These are phyloP conservation scores for Sporothrix pallida DNA, from an alignment of 2,329 filamentous ascomycete genomes.

Conservation along the genomic window DNA sequence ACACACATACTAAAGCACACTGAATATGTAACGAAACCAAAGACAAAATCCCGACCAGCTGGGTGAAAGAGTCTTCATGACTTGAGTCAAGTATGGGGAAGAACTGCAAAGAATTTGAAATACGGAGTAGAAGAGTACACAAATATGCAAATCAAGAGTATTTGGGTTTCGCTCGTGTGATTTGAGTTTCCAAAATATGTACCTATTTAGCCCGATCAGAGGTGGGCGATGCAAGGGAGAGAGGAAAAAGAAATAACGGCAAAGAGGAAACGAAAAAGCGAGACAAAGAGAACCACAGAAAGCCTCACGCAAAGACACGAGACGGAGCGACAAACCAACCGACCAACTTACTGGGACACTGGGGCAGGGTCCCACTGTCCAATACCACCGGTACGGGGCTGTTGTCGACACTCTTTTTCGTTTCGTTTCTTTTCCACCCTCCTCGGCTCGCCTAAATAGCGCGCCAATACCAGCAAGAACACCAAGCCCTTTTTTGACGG, in stretches of 20 bases:
- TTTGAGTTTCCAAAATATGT: background rate
- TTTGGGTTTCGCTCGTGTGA: background rate
- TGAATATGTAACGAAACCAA: background rate
- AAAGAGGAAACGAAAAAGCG: background rate
- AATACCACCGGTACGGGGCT: too few relatives aligned
- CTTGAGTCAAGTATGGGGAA: background rate
- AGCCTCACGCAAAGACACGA: background rate
- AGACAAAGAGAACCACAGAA: background rate
- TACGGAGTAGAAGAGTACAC: background rate
- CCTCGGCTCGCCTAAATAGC: constrained; percentile 11
- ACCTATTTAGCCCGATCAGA: background rate
- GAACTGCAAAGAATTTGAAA: background rate
- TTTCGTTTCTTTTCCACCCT: background rate
- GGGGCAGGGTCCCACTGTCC: background rate
- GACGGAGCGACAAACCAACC: constrained; percentile 6
- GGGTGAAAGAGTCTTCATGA: background rate
- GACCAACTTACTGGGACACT: background rate
- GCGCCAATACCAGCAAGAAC: background rate
- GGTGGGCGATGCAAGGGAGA: background rate
- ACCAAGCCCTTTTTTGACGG: background rate
- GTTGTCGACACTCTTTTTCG: too few relatives aligned
- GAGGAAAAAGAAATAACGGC: background rate
- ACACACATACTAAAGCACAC: background rate
- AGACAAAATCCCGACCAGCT: background rate
- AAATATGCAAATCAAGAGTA: background rate